Conservation (phyloP, 2,329 filamentous ascomycete genomes). For the Trichoderma sp. region DNA sequence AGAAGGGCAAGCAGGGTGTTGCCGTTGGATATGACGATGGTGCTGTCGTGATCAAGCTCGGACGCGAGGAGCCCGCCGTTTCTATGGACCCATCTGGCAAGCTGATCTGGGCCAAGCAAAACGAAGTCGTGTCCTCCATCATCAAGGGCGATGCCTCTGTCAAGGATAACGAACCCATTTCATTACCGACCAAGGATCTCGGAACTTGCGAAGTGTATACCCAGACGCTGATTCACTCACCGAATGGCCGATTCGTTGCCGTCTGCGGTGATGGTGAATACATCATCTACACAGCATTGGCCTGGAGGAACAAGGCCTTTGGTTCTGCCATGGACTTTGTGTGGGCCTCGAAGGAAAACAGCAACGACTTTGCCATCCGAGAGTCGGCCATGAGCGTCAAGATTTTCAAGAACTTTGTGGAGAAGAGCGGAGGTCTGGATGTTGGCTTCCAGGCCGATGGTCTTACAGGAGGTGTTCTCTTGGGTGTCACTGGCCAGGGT, state of each 20-base stretch:
- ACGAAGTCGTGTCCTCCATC: slow-evolving; percentile 90
- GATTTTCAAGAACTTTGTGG: slow-evolving; percentile 96
- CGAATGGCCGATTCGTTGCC: slow-evolving; percentile 83
- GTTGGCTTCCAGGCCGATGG: slow-evolving; percentile 95
- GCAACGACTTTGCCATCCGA: slow-evolving; percentile 96
- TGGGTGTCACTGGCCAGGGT: slow-evolving; percentile 93
- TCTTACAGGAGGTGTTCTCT: slow-evolving; percentile 80
- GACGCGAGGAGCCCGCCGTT: slow-evolving; percentile 93
- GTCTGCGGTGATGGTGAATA: slow-evolving; percentile 95
- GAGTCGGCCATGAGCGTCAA: slow-evolving; percentile 94
- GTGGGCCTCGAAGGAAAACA: slow-evolving; percentile 96
- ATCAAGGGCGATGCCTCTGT: slow-evolving; percentile 83
- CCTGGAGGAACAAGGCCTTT: slow-evolving; percentile 97
- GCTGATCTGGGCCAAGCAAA: slow-evolving; percentile 93
- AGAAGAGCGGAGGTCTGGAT: slow-evolving; percentile 84
- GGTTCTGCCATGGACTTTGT: slow-evolving; percentile 94
- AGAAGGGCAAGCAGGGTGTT: slow-evolving; percentile 90
- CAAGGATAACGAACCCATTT: slow-evolving; percentile 88
- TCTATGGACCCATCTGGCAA: slow-evolving; percentile 97
- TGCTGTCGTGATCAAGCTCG: slow-evolving; percentile 96
- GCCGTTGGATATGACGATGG: slow-evolving; percentile 98
- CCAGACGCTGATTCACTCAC: slow-evolving; percentile 91
- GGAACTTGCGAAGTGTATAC: slow-evolving; percentile 97
- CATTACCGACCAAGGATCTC: slow-evolving; percentile 87
- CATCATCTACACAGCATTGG: slow-evolving; percentile 96